These are phyloP conservation scores for Sporothrix brunneoviolacea DNA, from an alignment of 2,329 filamentous ascomycete species.

Conservation along the genomic window DNA sequence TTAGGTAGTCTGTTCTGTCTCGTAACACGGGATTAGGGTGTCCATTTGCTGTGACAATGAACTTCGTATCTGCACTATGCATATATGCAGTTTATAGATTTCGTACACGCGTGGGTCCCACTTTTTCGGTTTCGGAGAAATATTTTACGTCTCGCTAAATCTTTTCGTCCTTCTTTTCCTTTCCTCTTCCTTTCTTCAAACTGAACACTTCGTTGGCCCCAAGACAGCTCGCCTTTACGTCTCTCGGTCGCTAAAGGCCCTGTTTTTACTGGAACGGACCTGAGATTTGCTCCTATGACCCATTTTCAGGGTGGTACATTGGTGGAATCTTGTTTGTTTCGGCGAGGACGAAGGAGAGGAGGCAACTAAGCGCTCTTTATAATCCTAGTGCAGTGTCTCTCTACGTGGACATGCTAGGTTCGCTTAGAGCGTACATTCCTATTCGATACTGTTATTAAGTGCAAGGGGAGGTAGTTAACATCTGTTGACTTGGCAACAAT, in stretches of 20 bases:
- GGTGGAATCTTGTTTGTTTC: slow-evolving; percentile 6
- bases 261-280: slow-evolving; percentile 5
- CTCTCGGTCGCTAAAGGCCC: not conserved
- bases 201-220: slow-evolving; percentile 34
- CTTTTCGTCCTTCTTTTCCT: slow-evolving; percentile 20
- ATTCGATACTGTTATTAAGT: not conserved
- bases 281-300: slow-evolving; percentile 28
- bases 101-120: not conserved
- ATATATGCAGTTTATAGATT: not conserved
- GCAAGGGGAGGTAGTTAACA: too few relatives aligned
- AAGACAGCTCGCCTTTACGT: slow-evolving; percentile 3
- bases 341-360: slow-evolving; percentile 47
- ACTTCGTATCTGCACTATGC: slow-evolving; percentile 7
- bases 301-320: slow-evolving; percentile 33
- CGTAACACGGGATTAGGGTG: not conserved
- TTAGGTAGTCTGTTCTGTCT: not conserved
- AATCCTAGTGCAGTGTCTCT: slow-evolving; percentile 40
- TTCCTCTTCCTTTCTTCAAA: slow-evolving; percentile 44
- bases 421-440: slow-evolving; percentile 54
- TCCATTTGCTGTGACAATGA: not conserved
- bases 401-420: slow-evolving; percentile 46
- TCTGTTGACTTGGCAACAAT: too few relatives aligned
- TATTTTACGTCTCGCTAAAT: not conserved
- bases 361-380: slow-evolving; percentile 44
- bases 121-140: too few relatives aligned